Percentiles rank a stretch among this genome's conserved stretches.
phyloP scores from a whole-genome alignment of 306 rosid species.

The Medicago truncatula region DNA sequence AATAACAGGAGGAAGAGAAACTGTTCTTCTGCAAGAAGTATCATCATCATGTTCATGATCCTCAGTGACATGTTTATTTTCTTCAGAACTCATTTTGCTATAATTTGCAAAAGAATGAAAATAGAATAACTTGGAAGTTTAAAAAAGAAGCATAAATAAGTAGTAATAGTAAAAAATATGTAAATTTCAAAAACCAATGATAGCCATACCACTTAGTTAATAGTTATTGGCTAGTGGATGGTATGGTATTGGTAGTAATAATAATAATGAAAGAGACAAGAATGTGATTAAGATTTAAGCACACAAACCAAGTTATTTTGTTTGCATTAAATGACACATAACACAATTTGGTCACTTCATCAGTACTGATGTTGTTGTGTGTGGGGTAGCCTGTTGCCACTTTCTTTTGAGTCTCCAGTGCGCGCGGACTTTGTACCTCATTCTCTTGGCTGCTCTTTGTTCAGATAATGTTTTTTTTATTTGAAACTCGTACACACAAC shows the following conservation, averaged over 20 bases:
- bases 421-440: slow-evolving; percentile 33
- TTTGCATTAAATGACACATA: slow-evolving; percentile 49
- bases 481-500: no score
- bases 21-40: slow-evolving; percentile 53
- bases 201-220: slow-evolving; percentile 25
- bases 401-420: slow-evolving; percentile 35
- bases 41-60: slow-evolving; percentile 8
- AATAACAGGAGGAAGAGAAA: slow-evolving; percentile 50
- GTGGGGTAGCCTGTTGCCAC: slow-evolving; percentile 48
- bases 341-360: background rate
- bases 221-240: background rate
- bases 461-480: background rate
- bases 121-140: slow-evolving; percentile 7
- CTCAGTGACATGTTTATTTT: slow-evolving; percentile 51
- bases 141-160: background rate
- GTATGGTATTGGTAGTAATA: background rate
- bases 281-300: background rate
- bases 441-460: background rate
- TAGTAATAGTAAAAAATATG: background rate
- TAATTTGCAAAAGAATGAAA: background rate
- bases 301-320: slow-evolving; percentile 17
- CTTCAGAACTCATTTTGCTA: slow-evolving; percentile 57
- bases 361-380: background rate
- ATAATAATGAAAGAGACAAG: background rate
- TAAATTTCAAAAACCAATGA: slow-evolving; percentile 34